Conservation (phyloP, 306 rosid genomes). For the Cicer chorassanicum region DNA sequence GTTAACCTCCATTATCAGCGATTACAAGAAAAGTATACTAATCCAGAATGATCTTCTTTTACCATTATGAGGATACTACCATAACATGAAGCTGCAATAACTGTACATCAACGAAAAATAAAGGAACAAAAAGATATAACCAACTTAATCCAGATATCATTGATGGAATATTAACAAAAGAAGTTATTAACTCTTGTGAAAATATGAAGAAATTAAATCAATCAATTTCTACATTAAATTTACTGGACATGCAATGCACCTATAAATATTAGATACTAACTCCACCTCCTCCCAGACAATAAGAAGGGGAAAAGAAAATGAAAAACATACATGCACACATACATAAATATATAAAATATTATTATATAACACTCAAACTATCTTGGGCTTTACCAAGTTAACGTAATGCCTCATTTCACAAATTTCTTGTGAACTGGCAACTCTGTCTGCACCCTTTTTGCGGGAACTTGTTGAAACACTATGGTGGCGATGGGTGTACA, state of each 20-base stretch:
- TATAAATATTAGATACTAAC: slow-evolving; percentile 14
- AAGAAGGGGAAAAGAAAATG: neutral
- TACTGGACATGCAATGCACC: slow-evolving; percentile 10
- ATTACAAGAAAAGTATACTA: slow-evolving; percentile 47
- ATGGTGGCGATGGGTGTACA: neutral
- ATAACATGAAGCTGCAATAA: slow-evolving; percentile 17
- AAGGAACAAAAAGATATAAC: slow-evolving; percentile 25
- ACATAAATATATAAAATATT: neutral
- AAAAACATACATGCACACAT: neutral
- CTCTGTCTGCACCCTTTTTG: slow-evolving; percentile 23
- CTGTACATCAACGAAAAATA: slow-evolving; percentile 13
- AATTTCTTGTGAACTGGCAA: slow-evolving; percentile 12
- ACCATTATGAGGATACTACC: slow-evolving; percentile 26
- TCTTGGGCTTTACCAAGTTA: slow-evolving; percentile 17
- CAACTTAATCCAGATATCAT: slow-evolving; percentile 32
- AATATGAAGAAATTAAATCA: neutral
- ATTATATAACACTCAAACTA: neutral
- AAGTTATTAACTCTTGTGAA: slow-evolving; percentile 6
- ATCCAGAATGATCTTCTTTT: slow-evolving; percentile 42
- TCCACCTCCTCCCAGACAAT: slow-evolving; percentile 22
- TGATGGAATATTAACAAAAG: slow-evolving; percentile 14
- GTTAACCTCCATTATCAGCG: slow-evolving; percentile 67
- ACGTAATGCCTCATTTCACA: slow-evolving; percentile 18
- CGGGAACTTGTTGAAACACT: slow-evolving; percentile 32
- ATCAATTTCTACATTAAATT: slow-evolving; percentile 5